These are phyloP conservation scores for Magnaporthiopsis incrustans DNA, from an alignment of 2,329 filamentous ascomycete genomes.

Conservation along the genomic window DNA sequence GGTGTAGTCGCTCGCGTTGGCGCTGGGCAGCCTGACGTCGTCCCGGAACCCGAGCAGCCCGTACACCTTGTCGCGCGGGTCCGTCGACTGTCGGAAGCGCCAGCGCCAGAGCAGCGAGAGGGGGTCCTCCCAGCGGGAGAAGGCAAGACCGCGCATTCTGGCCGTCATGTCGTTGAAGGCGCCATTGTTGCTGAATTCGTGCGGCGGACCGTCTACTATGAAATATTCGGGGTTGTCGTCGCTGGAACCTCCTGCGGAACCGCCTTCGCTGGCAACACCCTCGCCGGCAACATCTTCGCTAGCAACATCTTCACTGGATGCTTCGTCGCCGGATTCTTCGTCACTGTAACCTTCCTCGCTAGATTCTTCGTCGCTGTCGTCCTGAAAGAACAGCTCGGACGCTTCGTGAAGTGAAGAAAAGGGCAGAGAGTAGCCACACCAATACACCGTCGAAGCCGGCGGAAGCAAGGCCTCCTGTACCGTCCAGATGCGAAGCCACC, in stretches of 20 bases:
- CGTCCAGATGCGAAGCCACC: background rate
- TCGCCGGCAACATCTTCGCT: too few species aligned
- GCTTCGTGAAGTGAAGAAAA: background rate
- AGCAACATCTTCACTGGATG: too few species aligned
- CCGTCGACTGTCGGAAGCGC: background rate
- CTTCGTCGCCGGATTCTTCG: too few species aligned
- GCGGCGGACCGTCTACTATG: too few species aligned
- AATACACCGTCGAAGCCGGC: background rate
- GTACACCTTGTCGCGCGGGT: background rate
- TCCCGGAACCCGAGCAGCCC: background rate
- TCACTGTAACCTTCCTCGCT: background rate
- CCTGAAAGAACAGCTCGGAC: background rate
- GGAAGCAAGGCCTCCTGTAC: background rate
- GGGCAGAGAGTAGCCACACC: background rate
- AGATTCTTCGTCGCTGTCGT: background rate
- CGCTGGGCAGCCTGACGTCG: background rate
- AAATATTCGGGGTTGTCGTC: background rate
- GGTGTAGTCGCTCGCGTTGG: background rate
- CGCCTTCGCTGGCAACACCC: too few species aligned
- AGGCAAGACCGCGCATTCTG: background rate
- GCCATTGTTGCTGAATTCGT: background rate
- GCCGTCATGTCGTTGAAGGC: background rate
- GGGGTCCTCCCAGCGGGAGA: background rate
- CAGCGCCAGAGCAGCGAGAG: constrained; percentile 1
- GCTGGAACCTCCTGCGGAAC: background rate